Conservation (phyloP, 2,329 filamentous ascomycete genomes). For the Aspergillus jensenii region DNA sequence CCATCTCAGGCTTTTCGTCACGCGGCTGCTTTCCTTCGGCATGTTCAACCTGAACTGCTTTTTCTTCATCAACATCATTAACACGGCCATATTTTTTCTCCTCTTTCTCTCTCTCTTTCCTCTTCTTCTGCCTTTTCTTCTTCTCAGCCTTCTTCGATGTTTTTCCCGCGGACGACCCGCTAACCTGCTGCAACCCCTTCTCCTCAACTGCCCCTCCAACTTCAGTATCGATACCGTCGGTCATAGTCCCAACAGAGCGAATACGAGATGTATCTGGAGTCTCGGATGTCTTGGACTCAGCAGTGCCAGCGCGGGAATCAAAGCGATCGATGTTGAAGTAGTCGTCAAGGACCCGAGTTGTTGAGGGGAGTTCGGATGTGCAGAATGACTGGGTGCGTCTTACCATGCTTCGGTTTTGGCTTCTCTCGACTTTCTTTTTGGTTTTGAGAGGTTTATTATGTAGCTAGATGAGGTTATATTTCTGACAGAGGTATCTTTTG, state of each 20-base stretch:
- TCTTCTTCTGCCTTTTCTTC: slow-evolving; percentile 10
- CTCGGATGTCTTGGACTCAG: not conserved
- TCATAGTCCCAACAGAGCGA: not conserved
- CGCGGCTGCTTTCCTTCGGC: not conserved
- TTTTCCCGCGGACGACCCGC: slow-evolving; percentile 5
- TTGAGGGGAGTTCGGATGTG: slow-evolving; percentile 15
- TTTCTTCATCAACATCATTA: not conserved
- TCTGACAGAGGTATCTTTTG: not conserved
- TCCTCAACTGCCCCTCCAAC: not conserved
- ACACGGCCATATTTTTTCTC: not conserved
- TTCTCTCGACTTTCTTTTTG: not conserved
- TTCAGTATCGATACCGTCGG: not conserved
- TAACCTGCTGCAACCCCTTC: slow-evolving; percentile 6
- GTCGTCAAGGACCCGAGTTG: slow-evolving; percentile 5
- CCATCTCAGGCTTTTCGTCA: no score
- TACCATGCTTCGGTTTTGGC: slow-evolving; percentile 9
- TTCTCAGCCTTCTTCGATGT: slow-evolving; percentile 14
- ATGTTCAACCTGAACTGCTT: not conserved
- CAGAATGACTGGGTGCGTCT: slow-evolving; percentile 18
- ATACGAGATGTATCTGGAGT: not conserved
- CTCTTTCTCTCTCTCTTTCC: not conserved
- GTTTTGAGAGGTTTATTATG: not conserved
- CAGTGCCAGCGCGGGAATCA: not conserved
- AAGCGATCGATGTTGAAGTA: slow-evolving; percentile 14
- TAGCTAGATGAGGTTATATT: not conserved